These are phyloP conservation scores for Fusarium sp. DNA, from an alignment of 2,329 filamentous ascomycete species.

Conservation along the genomic window DNA sequence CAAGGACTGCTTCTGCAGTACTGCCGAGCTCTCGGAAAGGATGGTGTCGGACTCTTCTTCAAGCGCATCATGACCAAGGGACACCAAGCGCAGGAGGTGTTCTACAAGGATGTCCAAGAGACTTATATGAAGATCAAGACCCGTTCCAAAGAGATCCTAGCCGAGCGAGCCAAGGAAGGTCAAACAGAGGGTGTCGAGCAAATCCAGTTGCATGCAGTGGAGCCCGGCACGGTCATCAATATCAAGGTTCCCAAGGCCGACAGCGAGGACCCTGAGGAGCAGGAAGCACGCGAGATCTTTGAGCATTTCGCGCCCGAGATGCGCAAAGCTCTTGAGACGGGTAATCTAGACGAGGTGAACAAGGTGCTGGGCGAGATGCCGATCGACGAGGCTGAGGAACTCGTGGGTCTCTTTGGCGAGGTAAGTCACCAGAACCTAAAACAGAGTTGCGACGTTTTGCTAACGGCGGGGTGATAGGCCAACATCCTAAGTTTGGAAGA, in stretches of 20 bases:
- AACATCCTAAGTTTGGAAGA: conserved; percentile 92
- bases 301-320: conserved; percentile 85
- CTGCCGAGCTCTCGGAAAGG: conserved; percentile 86
- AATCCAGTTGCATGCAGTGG: conserved; percentile 96
- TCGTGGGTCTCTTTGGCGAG: conserved; percentile 83
- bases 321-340: conserved; percentile 84
- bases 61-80: conserved; percentile 90
- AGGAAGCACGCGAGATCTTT: conserved; percentile 78
- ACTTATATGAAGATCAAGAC: conserved; percentile 86
- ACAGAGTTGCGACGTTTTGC: conserved; percentile 8
- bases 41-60: conserved; percentile 94
- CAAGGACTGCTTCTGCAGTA: conserved; percentile 94
- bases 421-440: conserved; percentile 52
- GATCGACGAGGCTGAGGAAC: conserved; percentile 85
- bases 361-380: conserved; percentile 83
- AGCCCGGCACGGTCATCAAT: conserved; percentile 90
- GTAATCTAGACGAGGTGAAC: conserved; percentile 75
- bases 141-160: conserved; percentile 77
- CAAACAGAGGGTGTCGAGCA: conserved; percentile 83
- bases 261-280: conserved; percentile 72
- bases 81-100: conserved; percentile 90
- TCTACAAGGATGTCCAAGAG: conserved; percentile 90
- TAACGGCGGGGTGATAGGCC: conserved; percentile 60
- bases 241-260: conserved; percentile 80
- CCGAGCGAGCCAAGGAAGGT: conserved; percentile 62